These are phyloP conservation scores for Ophiorrhiza pumila DNA, from an alignment of 257 asterid genomes.

Conservation along the genomic window DNA sequence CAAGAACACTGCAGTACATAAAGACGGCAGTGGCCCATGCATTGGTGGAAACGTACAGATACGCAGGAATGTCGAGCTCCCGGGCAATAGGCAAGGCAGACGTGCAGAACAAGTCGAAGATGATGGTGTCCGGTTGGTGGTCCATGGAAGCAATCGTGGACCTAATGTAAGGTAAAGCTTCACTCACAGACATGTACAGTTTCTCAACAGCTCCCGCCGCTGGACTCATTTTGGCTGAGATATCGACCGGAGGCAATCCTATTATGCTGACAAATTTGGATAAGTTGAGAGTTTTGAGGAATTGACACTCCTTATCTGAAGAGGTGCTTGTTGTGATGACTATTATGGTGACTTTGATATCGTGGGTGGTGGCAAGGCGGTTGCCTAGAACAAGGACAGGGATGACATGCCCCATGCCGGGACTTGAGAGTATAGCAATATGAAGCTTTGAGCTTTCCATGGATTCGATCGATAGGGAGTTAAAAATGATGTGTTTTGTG, in stretches of 20 bases:
- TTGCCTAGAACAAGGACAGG: slow-evolving; percentile 21
- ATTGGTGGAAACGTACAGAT: slow-evolving; percentile 11
- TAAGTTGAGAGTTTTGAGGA: background rate
- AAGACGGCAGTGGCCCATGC: slow-evolving; percentile 18
- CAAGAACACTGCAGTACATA: slow-evolving; percentile 18
- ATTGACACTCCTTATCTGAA: background rate
- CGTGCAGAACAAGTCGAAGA: slow-evolving; percentile 21
- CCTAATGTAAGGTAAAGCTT: slow-evolving; percentile 6
- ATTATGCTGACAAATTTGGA: background rate
- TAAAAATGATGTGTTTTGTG: too few species aligned
- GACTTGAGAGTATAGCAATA: slow-evolving; percentile 25
- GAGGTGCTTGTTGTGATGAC: slow-evolving; percentile 14
- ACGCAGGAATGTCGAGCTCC: slow-evolving; percentile 17
- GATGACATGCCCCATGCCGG: slow-evolving; percentile 25
- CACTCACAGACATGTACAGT: slow-evolving; percentile 2
- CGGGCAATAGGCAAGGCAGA: slow-evolving; percentile 6
- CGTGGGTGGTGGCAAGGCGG: slow-evolving; percentile 16
- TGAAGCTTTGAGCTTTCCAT: slow-evolving; percentile 23
- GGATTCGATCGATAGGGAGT: too few species aligned
- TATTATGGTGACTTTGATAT: slow-evolving; percentile 17
- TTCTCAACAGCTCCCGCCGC: background rate
- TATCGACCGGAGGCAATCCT: slow-evolving; percentile 10
- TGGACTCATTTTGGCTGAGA: background rate
- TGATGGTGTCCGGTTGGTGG: slow-evolving; percentile 10
- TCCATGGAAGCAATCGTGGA: slow-evolving; percentile 12